Conservation (phyloP, 805 yeast genomes). For the Candida schatavii region DNA sequence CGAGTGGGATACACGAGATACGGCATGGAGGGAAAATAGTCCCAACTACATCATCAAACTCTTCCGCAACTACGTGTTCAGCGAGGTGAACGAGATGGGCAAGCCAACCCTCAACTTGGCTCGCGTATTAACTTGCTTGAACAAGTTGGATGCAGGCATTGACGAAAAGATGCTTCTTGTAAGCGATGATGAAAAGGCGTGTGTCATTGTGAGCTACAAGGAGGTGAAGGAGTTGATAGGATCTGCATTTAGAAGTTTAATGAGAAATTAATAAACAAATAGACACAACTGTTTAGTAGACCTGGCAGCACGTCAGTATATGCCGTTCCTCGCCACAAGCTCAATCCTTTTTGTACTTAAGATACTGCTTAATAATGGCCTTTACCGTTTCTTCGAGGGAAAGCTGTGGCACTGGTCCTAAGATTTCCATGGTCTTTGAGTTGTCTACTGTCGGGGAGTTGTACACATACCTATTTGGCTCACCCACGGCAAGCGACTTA, state of each 20-base stretch:
- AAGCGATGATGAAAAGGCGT: slow-evolving; percentile 79
- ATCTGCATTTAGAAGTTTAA: slow-evolving; percentile 57
- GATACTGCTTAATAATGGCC: not conserved
- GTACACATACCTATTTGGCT: not conserved
- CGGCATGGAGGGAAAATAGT: slow-evolving; percentile 70
- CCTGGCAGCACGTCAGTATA: no score
- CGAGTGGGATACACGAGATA: not conserved
- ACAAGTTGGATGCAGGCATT: slow-evolving; percentile 89
- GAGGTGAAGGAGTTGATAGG: slow-evolving; percentile 75
- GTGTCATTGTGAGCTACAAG: slow-evolving; percentile 80
- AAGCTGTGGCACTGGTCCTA: slow-evolving; percentile 10
- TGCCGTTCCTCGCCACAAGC: no score
- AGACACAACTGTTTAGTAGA: not conserved
- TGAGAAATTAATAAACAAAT: slow-evolving; percentile 11
- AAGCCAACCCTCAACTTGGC: slow-evolving; percentile 77
- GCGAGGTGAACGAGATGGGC: slow-evolving; percentile 76
- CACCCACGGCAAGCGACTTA: not conserved
- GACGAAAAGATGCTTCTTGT: slow-evolving; percentile 80
- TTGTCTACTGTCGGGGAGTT: slow-evolving; percentile 10
- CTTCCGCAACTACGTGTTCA: slow-evolving; percentile 83
- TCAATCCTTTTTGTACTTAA: no score
- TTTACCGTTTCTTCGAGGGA: not conserved
- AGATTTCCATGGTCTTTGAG: slow-evolving; percentile 14
- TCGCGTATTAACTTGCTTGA: slow-evolving; percentile 73
- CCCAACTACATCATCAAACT: slow-evolving; percentile 59